Conservation (phyloP, 192 early-diverging fungal species). For the Lobosporangium transversale region DNA sequence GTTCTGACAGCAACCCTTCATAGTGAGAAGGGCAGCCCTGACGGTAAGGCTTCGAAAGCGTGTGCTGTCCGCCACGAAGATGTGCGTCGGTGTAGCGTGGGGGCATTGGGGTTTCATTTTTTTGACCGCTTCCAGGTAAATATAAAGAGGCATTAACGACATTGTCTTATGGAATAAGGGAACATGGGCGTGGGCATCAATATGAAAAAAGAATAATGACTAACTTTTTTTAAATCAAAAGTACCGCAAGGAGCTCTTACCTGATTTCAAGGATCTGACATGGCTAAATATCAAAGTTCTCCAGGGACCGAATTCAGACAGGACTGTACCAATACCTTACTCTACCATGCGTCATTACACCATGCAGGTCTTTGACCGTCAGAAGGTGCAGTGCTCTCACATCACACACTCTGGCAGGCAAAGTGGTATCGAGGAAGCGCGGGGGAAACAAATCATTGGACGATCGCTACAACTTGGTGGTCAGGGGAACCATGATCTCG, state of each 20-base stretch:
- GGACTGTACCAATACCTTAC: not conserved
- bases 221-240: not conserved
- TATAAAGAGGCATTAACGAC: too few relatives aligned
- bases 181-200: too few relatives aligned
- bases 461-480: not conserved
- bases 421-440: not conserved
- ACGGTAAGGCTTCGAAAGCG: not conserved
- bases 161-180: too few relatives aligned
- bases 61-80: slow-evolving; percentile 1
- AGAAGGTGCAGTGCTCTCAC: not conserved
- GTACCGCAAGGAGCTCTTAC: not conserved
- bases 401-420: slow-evolving; percentile 13
- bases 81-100: slow-evolving; percentile 1
- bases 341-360: slow-evolving; percentile 1
- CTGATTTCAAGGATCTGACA: not conserved
- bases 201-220: too few relatives aligned
- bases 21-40: not conserved
- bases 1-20: not conserved
- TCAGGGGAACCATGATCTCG: not conserved
- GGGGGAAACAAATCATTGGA: not conserved
- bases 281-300: too few relatives aligned
- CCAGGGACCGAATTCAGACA: not conserved
- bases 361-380: not conserved
- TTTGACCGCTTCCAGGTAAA: slow-evolving; percentile 2
- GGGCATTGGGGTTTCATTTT: not conserved